Percentiles rank a stretch among this genome's conserved stretches.
These are phyloP conservation scores for Xerocomus nothofagi DNA, from an alignment of 1,284 basidiomycete genomes.

Conservation along the genomic window DNA sequence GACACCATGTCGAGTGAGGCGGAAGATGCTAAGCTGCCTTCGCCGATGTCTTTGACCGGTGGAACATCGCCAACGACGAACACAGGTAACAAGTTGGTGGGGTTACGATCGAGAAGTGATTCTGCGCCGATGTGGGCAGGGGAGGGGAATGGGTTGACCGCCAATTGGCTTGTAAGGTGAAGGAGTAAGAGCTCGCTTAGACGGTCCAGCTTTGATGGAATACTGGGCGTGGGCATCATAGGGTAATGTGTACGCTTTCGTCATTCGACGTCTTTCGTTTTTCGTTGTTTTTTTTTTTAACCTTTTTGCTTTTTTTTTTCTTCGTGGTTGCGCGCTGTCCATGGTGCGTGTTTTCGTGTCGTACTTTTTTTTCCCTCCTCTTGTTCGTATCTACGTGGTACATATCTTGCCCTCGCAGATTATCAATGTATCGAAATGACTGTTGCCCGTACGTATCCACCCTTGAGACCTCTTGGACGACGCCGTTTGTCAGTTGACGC, in stretches of 20 bases:
- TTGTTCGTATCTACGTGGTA: not conserved
- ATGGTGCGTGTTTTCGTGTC: not conserved
- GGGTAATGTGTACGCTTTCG: slow-evolving; percentile 11
- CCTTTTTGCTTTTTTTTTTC: not conserved
- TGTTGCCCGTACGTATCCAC: no score
- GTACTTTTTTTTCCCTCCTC: not conserved
- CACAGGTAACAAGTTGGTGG: slow-evolving; percentile 12
- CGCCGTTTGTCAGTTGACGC: not conserved
- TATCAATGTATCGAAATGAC: no score
- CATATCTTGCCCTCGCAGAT: not conserved
- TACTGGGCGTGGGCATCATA: not conserved
- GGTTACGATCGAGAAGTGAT: slow-evolving; percentile 45
- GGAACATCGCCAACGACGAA: slow-evolving; percentile 14
- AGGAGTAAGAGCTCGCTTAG: slow-evolving; percentile 40
- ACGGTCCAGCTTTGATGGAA: slow-evolving; percentile 19
- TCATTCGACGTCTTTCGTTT: slow-evolving; percentile 28
- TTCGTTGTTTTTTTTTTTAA: not conserved
- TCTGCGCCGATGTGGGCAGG: slow-evolving; percentile 51
- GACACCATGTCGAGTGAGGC: slow-evolving; percentile 21
- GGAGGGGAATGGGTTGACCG: slow-evolving; percentile 22
- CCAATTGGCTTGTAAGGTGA: slow-evolving; percentile 39
- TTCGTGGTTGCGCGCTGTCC: not conserved
- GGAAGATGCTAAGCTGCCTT: slow-evolving; percentile 26
- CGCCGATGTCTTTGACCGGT: slow-evolving; percentile 22
- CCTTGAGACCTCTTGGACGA: not conserved